Evolutionary conservation across 73 alveolate genomes (phyloP).

Genomic region (Paramecium octaurelia): DNA sequence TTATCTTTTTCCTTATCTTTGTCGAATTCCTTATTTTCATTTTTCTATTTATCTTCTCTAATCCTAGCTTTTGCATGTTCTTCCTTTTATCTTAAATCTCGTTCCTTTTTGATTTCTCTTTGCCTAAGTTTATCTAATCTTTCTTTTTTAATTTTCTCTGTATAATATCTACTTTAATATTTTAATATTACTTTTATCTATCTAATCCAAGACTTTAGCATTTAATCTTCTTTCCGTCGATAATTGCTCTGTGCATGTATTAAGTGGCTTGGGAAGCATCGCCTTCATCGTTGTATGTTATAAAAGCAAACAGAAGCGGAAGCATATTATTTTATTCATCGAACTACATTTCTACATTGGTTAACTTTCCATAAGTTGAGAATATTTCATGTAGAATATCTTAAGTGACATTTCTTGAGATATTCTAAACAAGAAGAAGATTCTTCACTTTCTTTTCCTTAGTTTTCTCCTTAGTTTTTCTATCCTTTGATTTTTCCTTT

Average conservation of each 20-base stretch:
- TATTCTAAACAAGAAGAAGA: background rate
- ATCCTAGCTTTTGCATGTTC: background rate
- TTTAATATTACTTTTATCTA: background rate
- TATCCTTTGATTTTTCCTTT: background rate
- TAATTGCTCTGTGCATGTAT: conserved; percentile 16
- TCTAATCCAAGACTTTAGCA: background rate
- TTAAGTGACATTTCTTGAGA: background rate
- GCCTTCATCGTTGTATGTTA: background rate
- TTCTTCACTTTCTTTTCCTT: conserved; percentile 1
- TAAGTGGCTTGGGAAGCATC: conserved; percentile 37
- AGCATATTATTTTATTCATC: conserved; percentile 22
- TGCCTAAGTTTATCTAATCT: background rate
- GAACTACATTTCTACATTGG: background rate
- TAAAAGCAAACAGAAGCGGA: background rate
- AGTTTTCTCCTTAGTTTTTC: background rate
- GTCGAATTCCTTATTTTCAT: background rate
- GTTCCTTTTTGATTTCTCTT: background rate
- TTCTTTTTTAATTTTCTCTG: background rate
- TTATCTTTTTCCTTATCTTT: background rate
- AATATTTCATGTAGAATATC: background rate
- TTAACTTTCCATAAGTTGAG: background rate
- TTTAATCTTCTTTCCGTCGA: conserved; percentile 4
- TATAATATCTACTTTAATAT: background rate
- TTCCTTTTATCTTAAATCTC: background rate
- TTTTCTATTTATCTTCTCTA: background rate